These are phyloP conservation scores for Staphylotrichum longicolle DNA, from an alignment of 495 filamentous ascomycete genomes.

Conservation along the genomic window DNA sequence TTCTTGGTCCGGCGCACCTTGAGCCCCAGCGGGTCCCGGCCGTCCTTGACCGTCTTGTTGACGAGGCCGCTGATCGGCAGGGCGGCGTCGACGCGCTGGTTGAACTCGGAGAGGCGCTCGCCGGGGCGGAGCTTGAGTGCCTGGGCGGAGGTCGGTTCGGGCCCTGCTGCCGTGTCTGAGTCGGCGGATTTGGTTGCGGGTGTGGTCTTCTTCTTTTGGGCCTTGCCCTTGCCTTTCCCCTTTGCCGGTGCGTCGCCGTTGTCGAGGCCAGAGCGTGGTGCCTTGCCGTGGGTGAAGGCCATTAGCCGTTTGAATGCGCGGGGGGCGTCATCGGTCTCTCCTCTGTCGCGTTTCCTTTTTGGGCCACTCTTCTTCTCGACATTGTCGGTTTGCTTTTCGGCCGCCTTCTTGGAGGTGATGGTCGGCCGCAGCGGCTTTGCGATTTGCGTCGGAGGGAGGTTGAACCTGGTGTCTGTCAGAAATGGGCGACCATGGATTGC, in stretches of 20 bases:
- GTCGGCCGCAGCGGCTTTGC: conserved; percentile 67
- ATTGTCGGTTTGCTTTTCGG: conserved; percentile 31
- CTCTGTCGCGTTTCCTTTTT: conserved; percentile 48
- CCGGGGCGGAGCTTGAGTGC: conserved; percentile 69
- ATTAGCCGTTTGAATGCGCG: conserved; percentile 81
- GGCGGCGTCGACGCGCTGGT: conserved; percentile 79
- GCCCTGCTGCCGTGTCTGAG: conserved; percentile 3
- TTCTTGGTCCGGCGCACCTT: conserved; percentile 66
- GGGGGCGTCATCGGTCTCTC: conserved; percentile 72
- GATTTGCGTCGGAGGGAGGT: conserved; percentile 70
- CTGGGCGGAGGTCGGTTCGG: conserved; percentile 3
- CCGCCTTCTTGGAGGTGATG: conserved; percentile 35
- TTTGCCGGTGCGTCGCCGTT: conserved; percentile 52
- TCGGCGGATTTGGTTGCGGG: background rate
- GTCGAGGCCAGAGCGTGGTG: conserved; percentile 64
- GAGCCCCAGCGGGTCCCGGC: conserved; percentile 54
- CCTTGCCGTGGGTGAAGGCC: conserved; percentile 59
- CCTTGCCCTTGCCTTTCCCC: conserved; percentile 48
- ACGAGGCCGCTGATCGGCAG: conserved; percentile 69
- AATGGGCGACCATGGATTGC: conserved; percentile 6
- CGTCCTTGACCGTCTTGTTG: conserved; percentile 46
- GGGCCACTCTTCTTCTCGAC: conserved; percentile 27
- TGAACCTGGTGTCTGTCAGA: conserved; percentile 50
- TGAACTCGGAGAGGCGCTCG: conserved; percentile 78
- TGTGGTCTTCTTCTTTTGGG: conserved; percentile 18